Evolutionary conservation across 1,284 basidiomycete species (phyloP).

Genomic region (Cryptococcus sp.): DNA sequence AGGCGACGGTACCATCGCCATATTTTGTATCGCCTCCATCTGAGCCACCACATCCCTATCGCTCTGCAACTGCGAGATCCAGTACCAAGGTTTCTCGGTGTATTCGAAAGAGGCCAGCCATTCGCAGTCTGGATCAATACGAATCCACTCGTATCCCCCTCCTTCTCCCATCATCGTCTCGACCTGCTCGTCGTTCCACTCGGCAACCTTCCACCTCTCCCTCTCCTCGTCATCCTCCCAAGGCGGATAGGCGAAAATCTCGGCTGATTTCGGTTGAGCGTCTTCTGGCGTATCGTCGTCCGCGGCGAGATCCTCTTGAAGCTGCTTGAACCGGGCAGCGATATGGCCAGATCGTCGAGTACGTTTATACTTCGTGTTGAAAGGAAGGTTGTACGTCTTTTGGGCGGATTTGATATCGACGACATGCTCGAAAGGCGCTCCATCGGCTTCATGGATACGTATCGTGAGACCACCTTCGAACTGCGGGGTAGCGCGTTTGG

Average conservation of each 20-base stretch:
- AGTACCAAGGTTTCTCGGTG: slow-evolving; percentile 97
- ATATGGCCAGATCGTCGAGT: slow-evolving; percentile 67
- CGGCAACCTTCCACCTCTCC: slow-evolving; percentile 90
- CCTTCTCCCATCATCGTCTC: slow-evolving; percentile 86
- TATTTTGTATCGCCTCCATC: slow-evolving; percentile 81
- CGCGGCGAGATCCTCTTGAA: slow-evolving; percentile 85
- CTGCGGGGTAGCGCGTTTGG: slow-evolving; percentile 74
- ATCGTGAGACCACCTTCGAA: slow-evolving; percentile 99
- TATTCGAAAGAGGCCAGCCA: slow-evolving; percentile 92
- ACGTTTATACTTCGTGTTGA: slow-evolving; percentile 99
- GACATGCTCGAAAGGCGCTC: slow-evolving; percentile 97
- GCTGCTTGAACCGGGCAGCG: slow-evolving; percentile 70
- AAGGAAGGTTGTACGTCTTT: slow-evolving; percentile 93
- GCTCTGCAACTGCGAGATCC: slow-evolving; percentile 92
- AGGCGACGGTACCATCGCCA: slow-evolving; percentile 73
- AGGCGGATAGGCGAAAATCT: slow-evolving; percentile 89
- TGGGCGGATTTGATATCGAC: slow-evolving; percentile 80
- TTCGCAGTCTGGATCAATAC: slow-evolving; percentile 98
- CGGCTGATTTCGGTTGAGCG: slow-evolving; percentile 49
- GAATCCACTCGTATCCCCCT: slow-evolving; percentile 87
- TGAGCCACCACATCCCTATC: slow-evolving; percentile 98
- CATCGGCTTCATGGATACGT: slow-evolving; percentile 97
- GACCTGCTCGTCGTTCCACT: slow-evolving; percentile 98
- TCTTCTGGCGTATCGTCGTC: slow-evolving; percentile 72
- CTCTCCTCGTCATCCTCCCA: slow-evolving; percentile 89